A percentile compares a stretch with the other conserved stretches of the same genome.
phyloP scores from a whole-genome alignment of 2,329 filamentous ascomycete genomes.

The Stagonosporopsis tanaceti region DNA sequence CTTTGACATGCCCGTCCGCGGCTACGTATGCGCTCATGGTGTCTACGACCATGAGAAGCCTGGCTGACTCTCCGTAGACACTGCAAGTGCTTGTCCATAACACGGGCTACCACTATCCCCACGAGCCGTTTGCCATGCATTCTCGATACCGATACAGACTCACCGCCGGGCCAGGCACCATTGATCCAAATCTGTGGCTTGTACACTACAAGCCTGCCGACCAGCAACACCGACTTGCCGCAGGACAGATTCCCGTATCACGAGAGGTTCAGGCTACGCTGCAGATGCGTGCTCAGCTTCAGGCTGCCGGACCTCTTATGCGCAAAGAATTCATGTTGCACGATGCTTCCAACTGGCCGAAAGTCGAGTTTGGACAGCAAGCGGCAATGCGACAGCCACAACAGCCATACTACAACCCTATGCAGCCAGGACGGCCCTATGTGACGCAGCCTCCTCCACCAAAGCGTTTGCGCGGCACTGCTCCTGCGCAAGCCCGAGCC shows the following conservation, averaged over 20 bases:
- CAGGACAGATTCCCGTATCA: slow-evolving; percentile 68
- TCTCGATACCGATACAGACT: slow-evolving; percentile 87
- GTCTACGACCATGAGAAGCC: not conserved
- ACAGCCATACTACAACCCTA: slow-evolving; percentile 46
- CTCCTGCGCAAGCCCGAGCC: slow-evolving; percentile 55
- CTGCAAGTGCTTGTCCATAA: slow-evolving; percentile 90
- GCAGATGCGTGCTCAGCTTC: slow-evolving; percentile 67
- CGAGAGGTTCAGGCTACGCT: slow-evolving; percentile 68
- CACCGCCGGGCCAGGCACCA: slow-evolving; percentile 72
- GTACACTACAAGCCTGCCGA: slow-evolving; percentile 87
- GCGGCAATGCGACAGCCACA: slow-evolving; percentile 34
- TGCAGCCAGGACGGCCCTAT: slow-evolving; percentile 45
- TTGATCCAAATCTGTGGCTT: slow-evolving; percentile 86
- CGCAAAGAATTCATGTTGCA: slow-evolving; percentile 95
- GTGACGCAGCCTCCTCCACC: slow-evolving; percentile 54
- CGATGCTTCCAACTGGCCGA: slow-evolving; percentile 89
- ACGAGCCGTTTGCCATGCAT: slow-evolving; percentile 77
- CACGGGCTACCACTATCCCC: slow-evolving; percentile 76
- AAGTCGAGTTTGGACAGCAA: slow-evolving; percentile 72
- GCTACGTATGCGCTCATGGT: slow-evolving; percentile 64
- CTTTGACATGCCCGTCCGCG: slow-evolving; percentile 75
- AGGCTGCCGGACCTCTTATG: slow-evolving; percentile 76
- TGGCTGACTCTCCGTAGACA: slow-evolving; percentile 63
- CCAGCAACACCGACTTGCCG: slow-evolving; percentile 74
- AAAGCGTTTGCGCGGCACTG: slow-evolving; percentile 54